Percentiles rank a stretch among this genome's conserved stretches.
Conservation (phyloP, 78 protist genomes). For the Guillardia theta region DNA sequence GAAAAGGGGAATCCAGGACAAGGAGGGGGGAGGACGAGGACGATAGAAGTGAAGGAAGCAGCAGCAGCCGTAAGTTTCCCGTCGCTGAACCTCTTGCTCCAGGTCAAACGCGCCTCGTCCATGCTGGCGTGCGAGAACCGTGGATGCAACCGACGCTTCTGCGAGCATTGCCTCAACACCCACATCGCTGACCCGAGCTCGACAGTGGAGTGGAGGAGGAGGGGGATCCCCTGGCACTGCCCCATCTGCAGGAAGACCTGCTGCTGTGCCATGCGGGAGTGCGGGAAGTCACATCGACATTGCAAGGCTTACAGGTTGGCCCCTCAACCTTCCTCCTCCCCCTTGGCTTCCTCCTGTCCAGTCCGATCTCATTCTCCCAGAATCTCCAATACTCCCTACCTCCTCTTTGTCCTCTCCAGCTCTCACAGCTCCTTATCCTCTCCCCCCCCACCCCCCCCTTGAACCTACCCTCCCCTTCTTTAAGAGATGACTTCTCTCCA, state of each 20-base stretch:
- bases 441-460: not conserved
- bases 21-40: too few species aligned
- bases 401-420: not conserved
- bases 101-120: not conserved
- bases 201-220: not conserved
- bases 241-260: not conserved
- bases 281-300: not conserved
- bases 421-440: not conserved
- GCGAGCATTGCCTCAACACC: constrained; percentile 26
- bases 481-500: not conserved
- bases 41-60: too few species aligned
- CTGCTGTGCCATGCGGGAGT: constrained; percentile 29
- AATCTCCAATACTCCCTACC: not conserved
- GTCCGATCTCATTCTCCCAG: not conserved
- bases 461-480: not conserved
- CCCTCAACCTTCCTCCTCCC: too few species aligned
- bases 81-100: too few species aligned
- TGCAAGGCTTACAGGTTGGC: not conserved
- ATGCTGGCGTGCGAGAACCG: constrained; percentile 45
- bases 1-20: too few species aligned
- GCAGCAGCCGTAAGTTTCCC: too few species aligned
- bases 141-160: constrained; percentile 36
- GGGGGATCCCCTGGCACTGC: not conserved
- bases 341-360: not conserved
- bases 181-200: not conserved